Conservation (phyloP, 139 green algal genomes). For the Coelastrella sp. region DNA sequence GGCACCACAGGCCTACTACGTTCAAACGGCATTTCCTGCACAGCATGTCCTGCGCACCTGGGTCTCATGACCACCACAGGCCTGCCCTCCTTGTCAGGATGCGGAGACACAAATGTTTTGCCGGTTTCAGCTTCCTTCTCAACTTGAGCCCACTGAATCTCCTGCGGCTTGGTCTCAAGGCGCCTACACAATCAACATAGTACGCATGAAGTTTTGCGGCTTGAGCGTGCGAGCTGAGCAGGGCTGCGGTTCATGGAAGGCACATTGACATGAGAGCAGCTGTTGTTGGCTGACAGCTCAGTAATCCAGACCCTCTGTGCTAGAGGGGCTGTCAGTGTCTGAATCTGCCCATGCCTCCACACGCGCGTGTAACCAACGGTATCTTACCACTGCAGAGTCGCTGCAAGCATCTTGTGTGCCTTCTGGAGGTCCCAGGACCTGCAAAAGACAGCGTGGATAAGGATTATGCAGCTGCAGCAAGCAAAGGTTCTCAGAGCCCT, state of each 20-base stretch:
- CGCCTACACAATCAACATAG: slow-evolving; percentile 64
- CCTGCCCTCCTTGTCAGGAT: slow-evolving; percentile 72
- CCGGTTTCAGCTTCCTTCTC: slow-evolving; percentile 69
- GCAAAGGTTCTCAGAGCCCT: background rate
- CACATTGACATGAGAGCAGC: no score
- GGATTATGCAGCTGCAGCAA: slow-evolving; percentile 19
- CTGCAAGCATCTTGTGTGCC: slow-evolving; percentile 78
- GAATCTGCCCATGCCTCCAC: no score
- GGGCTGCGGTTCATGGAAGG: no score
- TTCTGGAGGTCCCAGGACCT: slow-evolving; percentile 78
- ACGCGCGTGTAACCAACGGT: background rate
- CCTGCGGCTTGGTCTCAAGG: slow-evolving; percentile 71
- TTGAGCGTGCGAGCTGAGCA: no score
- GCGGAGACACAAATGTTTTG: slow-evolving; percentile 77
- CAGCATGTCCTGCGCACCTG: slow-evolving; percentile 55
- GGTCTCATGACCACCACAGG: slow-evolving; percentile 86
- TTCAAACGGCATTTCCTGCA: background rate
- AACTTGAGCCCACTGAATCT: slow-evolving; percentile 75
- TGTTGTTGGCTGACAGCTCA: no score
- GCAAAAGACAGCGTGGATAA: background rate
- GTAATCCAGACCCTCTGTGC: no score
- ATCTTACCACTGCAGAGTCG: slow-evolving; percentile 74
- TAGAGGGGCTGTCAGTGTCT: no score
- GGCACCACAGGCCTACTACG: no score
- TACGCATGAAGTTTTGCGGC: no score